These are phyloP conservation scores for Ceratocystis eucalypticola DNA, from an alignment of 2,329 filamentous ascomycete species.

Conservation along the genomic window DNA sequence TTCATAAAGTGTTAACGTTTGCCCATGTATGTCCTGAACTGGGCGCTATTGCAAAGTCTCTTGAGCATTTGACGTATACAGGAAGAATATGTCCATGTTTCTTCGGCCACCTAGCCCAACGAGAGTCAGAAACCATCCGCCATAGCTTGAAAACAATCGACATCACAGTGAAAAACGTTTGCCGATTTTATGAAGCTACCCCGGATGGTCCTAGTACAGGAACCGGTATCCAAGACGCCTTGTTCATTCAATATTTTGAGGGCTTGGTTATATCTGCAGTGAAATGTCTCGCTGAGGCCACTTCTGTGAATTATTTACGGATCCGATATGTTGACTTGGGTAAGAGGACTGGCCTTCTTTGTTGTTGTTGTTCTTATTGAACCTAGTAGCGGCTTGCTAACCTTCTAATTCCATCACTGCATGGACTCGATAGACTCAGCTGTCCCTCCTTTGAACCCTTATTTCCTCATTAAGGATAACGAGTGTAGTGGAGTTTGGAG, in stretches of 20 bases:
- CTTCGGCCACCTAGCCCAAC: constrained; percentile 42
- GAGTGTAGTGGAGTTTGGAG: constrained; percentile 60
- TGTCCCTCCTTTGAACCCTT: constrained; percentile 57
- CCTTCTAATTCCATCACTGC: neutral
- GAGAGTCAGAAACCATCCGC: neutral
- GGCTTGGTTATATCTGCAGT: constrained; percentile 51
- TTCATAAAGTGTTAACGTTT: constrained; percentile 43
- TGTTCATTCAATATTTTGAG: constrained; percentile 60
- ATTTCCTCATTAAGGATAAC: constrained; percentile 50
- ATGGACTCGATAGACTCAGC: constrained; percentile 42
- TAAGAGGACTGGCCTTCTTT: constrained; percentile 26
- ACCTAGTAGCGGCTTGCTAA: constrained; percentile 17
- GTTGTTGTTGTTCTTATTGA: neutral
- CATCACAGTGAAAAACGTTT: constrained; percentile 62
- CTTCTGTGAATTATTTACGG: constrained; percentile 48
- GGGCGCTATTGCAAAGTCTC: constrained; percentile 43
- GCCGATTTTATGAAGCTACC: constrained; percentile 29
- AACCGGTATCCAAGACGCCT: constrained; percentile 56
- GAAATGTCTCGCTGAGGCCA: constrained; percentile 44
- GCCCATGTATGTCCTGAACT: constrained; percentile 54
- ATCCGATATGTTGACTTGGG: constrained; percentile 63
- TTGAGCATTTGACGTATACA: constrained; percentile 59
- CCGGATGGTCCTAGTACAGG: constrained; percentile 44
- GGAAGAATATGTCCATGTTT: constrained; percentile 58
- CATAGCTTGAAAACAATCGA: constrained; percentile 45